Percentiles rank a stretch among this genome's conserved stretches.
Conservation (phyloP, 176 grass and related monocot species). For the Aegilops speltoides region DNA sequence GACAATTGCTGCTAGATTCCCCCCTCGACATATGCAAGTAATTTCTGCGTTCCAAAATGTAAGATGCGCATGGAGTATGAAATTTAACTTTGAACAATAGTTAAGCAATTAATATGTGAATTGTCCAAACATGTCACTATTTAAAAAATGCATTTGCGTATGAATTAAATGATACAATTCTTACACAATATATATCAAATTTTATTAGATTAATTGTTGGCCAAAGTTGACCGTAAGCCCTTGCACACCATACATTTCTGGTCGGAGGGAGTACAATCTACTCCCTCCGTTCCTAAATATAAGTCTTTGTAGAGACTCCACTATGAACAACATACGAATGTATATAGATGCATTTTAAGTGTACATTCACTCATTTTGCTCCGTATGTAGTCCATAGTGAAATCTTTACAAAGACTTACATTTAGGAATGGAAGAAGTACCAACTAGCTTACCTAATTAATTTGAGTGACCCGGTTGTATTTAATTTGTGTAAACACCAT, state of each 20-base stretch:
- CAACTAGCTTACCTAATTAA: neutral
- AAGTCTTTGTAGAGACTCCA: no score
- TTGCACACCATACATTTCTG: neutral
- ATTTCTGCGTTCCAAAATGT: neutral
- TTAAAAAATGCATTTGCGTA: neutral
- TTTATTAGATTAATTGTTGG: neutral
- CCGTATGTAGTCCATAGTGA: no score
- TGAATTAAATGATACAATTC: neutral
- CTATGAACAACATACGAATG: no score
- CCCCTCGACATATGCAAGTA: neutral
- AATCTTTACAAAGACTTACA: no score
- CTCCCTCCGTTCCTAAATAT: no score
- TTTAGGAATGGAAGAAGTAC: no score
- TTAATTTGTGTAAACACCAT: conserved; percentile 5
- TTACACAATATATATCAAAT: neutral
- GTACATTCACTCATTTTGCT: no score
- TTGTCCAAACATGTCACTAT: neutral
- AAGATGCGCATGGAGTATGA: neutral
- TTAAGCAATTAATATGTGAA: neutral
- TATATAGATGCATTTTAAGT: no score
- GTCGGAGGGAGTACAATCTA: neutral
- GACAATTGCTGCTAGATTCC: neutral
- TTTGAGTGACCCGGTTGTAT: neutral
- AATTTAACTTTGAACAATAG: neutral
- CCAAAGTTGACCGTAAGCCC: neutral